Evolutionary conservation across 371 early-diverging fungal species (phyloP), one percentile per base, ranked within the genome.

Genomic region (Mucor velutinosus): DNA sequence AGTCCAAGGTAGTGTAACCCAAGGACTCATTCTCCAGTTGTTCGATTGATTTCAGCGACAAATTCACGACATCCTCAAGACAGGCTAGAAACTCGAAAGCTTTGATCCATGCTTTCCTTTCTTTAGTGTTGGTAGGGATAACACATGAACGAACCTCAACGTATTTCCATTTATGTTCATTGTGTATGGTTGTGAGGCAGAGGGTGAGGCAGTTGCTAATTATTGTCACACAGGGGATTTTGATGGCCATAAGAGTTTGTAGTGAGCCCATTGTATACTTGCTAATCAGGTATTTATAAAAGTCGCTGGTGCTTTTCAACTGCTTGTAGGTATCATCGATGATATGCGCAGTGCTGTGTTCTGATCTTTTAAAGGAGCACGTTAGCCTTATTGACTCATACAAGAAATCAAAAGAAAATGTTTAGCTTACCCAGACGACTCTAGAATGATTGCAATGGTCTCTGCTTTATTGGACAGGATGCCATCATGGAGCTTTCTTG

Each of bases 251-350:
- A n/a, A 60, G n/a, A 7, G 43, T 60, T n/a, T 51, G 41, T 4
- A 66, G n/a, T 4, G 60, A 66, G 53, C 66, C 60, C 66, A 66
- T 41, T 41, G 41, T 60, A 12, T 53, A 53, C 55, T 66, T 66
- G 23, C 29, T 12, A 19, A 66, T 66, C 43, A 66, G 47, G 7
- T 25, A 37, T 37, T 65, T 59, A 0, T 59, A 3, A 23, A 65
- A 65, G 11, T 59, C 51, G 37, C 51, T 51, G 8, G 55, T 60
- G n/a, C 55, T 66, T 66, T 55, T 66, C n/a, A 66, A 17, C 15
- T 66, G 66, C 15, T 66, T 66, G 60, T 66, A 66, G 27, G 60
- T 60, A 19, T 66, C 66, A 66, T 66, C n/a, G 29, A 65, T 59
- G 25, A 4, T 35, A 49, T 65, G 59, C 7, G 19, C 7, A 23